phyloP scores from a whole-genome alignment of 169 alveolate genomes.

The Blepharisma undulans region DNA sequence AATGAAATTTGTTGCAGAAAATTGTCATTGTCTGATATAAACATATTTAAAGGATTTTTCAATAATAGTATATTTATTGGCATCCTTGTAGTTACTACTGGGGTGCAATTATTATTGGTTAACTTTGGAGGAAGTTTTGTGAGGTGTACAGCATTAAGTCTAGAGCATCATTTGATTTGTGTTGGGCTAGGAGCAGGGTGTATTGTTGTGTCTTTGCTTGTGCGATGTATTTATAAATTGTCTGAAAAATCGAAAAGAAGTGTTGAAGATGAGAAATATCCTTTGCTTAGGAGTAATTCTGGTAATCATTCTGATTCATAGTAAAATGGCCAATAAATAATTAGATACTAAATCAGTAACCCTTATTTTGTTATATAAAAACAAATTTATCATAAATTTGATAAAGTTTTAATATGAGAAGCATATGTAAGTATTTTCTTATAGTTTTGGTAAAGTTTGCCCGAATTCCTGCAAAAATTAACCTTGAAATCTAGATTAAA shows the following conservation, averaged over 20 bases:
- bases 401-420: too few species aligned
- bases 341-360: background rate
- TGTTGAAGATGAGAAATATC: background rate
- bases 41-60: constrained; percentile 59
- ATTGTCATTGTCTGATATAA: constrained; percentile 66
- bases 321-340: background rate
- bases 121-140: constrained; percentile 68
- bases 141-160: constrained; percentile 56
- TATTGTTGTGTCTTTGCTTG: background rate
- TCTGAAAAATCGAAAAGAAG: background rate
- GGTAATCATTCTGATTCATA: background rate
- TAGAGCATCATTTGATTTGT: constrained; percentile 65
- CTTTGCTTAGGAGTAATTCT: background rate
- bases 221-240: background rate
- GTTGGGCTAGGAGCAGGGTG: constrained; percentile 54
- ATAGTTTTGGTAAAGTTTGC: too few species aligned
- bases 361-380: too few species aligned
- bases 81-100: constrained; percentile 57
- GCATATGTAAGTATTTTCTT: too few species aligned
- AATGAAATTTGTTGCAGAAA: constrained; percentile 80
- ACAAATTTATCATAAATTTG: too few species aligned
- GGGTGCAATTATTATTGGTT: constrained; percentile 65
- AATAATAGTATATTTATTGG: constrained; percentile 68
- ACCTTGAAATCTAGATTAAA: too few species aligned
- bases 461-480: too few species aligned